Conservation (phyloP, 163 green algal genomes). For the Chlamydomonas reinhardtii region DNA sequence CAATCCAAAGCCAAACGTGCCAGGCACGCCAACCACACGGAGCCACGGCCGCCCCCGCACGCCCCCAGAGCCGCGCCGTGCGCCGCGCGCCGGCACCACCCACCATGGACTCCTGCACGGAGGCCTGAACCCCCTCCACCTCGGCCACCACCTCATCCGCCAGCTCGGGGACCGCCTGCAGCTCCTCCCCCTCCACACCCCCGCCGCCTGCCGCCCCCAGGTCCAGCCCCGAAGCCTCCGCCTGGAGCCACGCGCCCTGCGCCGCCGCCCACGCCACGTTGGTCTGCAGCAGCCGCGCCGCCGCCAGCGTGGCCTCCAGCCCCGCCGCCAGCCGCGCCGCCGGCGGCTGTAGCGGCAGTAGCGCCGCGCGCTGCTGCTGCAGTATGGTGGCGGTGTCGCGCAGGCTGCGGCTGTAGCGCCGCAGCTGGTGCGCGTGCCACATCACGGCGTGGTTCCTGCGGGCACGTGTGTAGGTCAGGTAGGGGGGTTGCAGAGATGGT, state of each 20-base stretch:
- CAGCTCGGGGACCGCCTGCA: constrained; percentile 31
- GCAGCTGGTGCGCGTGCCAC: constrained; percentile 35
- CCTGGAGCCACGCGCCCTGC: constrained; percentile 29
- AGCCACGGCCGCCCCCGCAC: background rate
- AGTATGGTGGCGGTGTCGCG: background rate
- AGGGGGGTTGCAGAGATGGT: too few species aligned
- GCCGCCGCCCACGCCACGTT: constrained; percentile 41
- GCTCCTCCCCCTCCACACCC: background rate
- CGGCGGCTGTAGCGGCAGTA: background rate
- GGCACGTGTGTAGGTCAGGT: too few species aligned
- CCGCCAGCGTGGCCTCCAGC: background rate
- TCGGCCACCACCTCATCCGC: constrained; percentile 41
- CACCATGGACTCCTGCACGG: constrained; percentile 42
- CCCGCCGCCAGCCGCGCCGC: constrained; percentile 8
- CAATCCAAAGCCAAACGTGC: too few species aligned
- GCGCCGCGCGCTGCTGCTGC: constrained; percentile 18
- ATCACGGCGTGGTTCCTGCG: constrained; percentile 23
- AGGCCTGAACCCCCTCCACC: constrained; percentile 42
- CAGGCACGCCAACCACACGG: too few species aligned
- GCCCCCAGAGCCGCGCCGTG: background rate
- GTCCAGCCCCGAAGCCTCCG: constrained; percentile 9
- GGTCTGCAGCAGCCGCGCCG: constrained; percentile 32
- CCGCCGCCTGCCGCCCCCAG: background rate
- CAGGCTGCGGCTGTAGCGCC: constrained; percentile 20
- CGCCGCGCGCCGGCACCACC: background rate